phyloP scores from a whole-genome alignment of 805 yeast genomes.

The Yamadazyma sp. region DNA sequence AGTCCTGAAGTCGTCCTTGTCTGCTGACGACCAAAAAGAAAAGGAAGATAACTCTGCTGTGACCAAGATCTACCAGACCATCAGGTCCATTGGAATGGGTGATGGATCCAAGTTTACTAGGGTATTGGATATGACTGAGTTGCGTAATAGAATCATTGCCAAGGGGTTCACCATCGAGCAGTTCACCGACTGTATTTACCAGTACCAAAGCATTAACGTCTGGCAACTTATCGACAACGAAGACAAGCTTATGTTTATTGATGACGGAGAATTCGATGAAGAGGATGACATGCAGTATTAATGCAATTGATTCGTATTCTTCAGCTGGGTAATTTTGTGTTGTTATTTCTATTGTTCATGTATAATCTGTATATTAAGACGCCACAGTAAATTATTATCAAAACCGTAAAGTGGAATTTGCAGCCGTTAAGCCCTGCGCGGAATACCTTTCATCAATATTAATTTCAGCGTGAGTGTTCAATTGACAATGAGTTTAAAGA shows the following conservation, averaged over 20 bases:
- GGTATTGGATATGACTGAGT: constrained; percentile 43
- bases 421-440: constrained; percentile 1
- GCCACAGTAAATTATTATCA: too few species aligned
- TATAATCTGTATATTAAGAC: constrained; percentile 2
- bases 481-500: not conserved
- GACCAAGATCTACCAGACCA: constrained; percentile 69
- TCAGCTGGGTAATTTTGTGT: not conserved
- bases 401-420: not conserved
- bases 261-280: constrained; percentile 20
- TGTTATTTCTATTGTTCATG: constrained; percentile 1
- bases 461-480: not conserved
- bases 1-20: constrained; percentile 81
- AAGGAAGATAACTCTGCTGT: constrained; percentile 65
- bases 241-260: constrained; percentile 56
- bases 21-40: constrained; percentile 49
- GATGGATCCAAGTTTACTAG: constrained; percentile 28
- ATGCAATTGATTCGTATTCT: not conserved
- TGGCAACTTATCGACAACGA: constrained; percentile 79
- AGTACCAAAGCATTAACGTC: constrained; percentile 68
- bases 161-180: constrained; percentile 84
- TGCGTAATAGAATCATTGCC: constrained; percentile 66
- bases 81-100: constrained; percentile 55
- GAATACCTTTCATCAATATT: too few species aligned
- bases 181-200: constrained; percentile 69
- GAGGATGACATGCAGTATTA: constrained; percentile 15